phyloP scores from a whole-genome alignment of 1,284 basidiomycete genomes.

The Rhodotorula sp. region DNA sequence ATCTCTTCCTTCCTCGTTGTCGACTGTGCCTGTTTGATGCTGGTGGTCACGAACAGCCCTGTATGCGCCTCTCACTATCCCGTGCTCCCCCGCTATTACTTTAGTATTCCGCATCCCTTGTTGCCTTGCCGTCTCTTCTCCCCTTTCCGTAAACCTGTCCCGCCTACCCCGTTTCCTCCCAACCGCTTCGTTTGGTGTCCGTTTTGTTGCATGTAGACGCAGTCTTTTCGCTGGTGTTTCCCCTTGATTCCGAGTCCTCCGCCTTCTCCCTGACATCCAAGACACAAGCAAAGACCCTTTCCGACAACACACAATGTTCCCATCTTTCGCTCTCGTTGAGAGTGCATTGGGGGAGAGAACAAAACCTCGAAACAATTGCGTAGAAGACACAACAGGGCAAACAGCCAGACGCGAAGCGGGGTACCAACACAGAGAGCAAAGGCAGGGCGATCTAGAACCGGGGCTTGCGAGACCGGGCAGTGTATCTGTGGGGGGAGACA shows the following conservation, averaged over 20 bases:
- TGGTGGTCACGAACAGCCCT: too few relatives aligned
- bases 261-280: background rate
- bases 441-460: constrained; percentile 29
- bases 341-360: background rate
- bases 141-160: background rate
- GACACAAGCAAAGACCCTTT: background rate
- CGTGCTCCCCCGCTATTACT: background rate
- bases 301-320: background rate
- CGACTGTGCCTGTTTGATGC: background rate
- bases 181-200: background rate
- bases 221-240: background rate
- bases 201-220: background rate
- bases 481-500: constrained; percentile 35
- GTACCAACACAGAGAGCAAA: background rate
- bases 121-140: background rate
- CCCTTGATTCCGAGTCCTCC: background rate
- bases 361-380: background rate
- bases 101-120: background rate
- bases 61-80: background rate
- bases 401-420: background rate
- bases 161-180: too few relatives aligned
- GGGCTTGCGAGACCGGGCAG: constrained; percentile 42
- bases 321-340: too few relatives aligned
- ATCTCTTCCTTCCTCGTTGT: background rate
- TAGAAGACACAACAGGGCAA: background rate